Evolutionary conservation across 306 rosid species (phyloP), one percentile per base, ranked within the genome.

Genomic region (Cicer pinnatifidum): DNA sequence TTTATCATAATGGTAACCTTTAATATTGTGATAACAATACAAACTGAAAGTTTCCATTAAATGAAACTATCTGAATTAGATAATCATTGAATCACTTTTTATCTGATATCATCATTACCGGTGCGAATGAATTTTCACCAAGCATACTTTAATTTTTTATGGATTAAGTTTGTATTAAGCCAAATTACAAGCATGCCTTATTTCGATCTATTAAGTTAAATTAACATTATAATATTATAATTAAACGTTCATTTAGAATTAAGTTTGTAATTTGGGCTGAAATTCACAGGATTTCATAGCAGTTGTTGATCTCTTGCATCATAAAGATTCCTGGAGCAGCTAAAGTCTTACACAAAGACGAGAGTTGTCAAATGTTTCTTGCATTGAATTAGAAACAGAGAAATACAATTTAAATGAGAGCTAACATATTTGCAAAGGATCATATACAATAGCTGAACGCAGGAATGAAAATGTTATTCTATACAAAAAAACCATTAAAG

Each of bases 401-500:
- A 9, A 47, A 60, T 4, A 62, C 59, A 78, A 38, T 46, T 11
- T 9, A 3, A 23, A 50, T 9, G 15, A 47, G 51, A 12, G 71
- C 57, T 9, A 40, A 40, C 45, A 61, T 71, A 61, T 51, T 8
- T 23, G 53, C 82, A 51, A 68, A 3, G 3, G 11, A 47, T 33
- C 69, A 41, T 16, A 46, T 16, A 20, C 37, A 8, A 62, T 40
- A 51, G 15, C 41, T 6, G 41, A 45, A 57, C 4, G 58, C 43
- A 45, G 6, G 69, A 46, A 19, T 46, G 8, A 46, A 45, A 40
- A 19, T 46, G 57, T 45, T 20, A 58, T 59, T 37, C 53, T 69
- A 59, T 39, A 69, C 80, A 76, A 67, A 56, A 58, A 1, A 46
- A 17, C 35, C 51, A 45, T 46, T 12, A 68, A 12, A 11, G 9